These are phyloP conservation scores for Brassica cretica DNA, from an alignment of 345 rosid species.

Conservation along the genomic window DNA sequence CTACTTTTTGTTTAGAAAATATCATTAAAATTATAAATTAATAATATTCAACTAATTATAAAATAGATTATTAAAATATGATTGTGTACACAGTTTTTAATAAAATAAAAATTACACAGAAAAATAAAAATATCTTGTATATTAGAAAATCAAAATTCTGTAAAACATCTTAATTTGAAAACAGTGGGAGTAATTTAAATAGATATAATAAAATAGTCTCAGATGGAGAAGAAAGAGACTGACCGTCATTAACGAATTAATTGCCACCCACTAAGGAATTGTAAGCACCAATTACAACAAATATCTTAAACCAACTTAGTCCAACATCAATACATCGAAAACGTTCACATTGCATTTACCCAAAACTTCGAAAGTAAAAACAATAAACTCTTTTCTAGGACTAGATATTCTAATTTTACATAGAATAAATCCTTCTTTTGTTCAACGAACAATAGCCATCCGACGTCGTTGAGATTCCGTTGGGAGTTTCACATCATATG, in stretches of 20 bases:
- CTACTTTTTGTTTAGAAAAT: too few relatives aligned
- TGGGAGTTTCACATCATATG: conserved; percentile 73
- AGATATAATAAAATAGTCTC: not conserved
- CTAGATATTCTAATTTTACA: not conserved
- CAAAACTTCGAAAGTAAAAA: conserved; percentile 24
- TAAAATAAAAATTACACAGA: too few relatives aligned
- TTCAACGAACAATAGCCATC: conserved; percentile 44
- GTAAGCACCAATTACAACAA: not conserved
- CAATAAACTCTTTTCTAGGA: conserved; percentile 5
- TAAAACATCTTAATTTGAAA: too few relatives aligned
- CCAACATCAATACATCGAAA: conserved; percentile 25
- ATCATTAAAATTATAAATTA: too few relatives aligned
- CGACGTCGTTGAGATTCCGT: conserved; percentile 55
- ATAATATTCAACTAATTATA: too few relatives aligned
- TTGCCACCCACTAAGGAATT: conserved; percentile 16
- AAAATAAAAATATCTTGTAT: too few relatives aligned
- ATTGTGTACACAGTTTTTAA: too few relatives aligned
- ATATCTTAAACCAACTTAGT: conserved; percentile 8
- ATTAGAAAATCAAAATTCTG: too few relatives aligned
- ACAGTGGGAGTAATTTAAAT: too few relatives aligned
- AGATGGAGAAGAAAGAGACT: not conserved
- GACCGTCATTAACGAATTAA: not conserved
- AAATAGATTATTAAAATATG: too few relatives aligned
- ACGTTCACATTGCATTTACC: conserved; percentile 11
- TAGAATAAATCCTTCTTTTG: not conserved